Percentiles rank a stretch among this genome's conserved stretches.
Conservation (phyloP, 805 yeast genomes). For the Priceomyces melissophilus region DNA sequence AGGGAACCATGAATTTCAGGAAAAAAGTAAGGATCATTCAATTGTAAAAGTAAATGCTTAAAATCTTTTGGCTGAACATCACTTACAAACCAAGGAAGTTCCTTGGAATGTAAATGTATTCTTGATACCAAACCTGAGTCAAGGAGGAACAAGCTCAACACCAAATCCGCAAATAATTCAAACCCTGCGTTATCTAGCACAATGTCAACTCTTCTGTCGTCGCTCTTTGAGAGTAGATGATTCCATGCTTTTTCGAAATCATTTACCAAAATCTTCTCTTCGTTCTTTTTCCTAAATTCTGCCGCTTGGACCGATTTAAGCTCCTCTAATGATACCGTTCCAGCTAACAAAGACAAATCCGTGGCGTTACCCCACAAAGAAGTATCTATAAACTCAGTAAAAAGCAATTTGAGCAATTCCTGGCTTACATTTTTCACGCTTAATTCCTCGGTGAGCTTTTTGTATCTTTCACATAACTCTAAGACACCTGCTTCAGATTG, state of each 20-base stretch:
- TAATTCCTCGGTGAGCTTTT: constrained; percentile 39
- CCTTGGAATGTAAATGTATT: constrained; percentile 82
- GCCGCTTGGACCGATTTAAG: constrained; percentile 90
- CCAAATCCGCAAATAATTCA: constrained; percentile 60
- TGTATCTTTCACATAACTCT: constrained; percentile 67
- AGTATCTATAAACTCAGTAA: constrained; percentile 80
- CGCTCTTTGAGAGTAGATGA: constrained; percentile 24
- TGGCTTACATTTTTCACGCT: constrained; percentile 20
- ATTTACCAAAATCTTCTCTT: constrained; percentile 71
- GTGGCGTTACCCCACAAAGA: constrained; percentile 99
- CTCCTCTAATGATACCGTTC: constrained; percentile 79
- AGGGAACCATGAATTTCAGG: constrained; percentile 27
- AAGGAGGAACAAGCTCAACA: constrained; percentile 37
- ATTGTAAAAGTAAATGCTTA: constrained; percentile 51
- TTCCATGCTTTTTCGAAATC: constrained; percentile 72
- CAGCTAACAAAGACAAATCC: constrained; percentile 84
- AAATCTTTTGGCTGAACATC: constrained; percentile 90
- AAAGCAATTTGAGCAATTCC: constrained; percentile 52
- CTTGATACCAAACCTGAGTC: constrained; percentile 63
- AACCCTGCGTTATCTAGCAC: constrained; percentile 94
- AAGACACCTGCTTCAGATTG: constrained; percentile 74
- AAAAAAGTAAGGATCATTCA: constrained; percentile 52
- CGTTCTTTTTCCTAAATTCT: constrained; percentile 77
- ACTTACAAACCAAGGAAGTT: constrained; percentile 95
- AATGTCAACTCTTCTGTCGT: constrained; percentile 61